Conservation (phyloP, 2,329 filamentous ascomycete species). For the Amauroascus niger region DNA sequence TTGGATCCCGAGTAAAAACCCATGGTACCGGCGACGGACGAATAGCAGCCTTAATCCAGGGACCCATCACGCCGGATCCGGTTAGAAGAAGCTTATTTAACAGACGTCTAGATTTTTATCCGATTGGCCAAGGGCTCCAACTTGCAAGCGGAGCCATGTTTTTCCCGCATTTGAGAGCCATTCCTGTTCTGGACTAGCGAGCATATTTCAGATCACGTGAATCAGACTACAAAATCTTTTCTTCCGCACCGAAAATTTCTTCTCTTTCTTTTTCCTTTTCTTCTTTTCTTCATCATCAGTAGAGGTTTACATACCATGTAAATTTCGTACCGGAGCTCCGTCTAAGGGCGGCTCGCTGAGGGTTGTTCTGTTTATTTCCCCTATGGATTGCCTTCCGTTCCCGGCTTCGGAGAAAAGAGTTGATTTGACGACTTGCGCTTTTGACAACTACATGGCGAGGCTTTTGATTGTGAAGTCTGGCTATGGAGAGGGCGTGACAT, state of each 20-base stretch:
- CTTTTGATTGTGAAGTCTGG: slow-evolving; percentile 36
- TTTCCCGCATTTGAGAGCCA: no score
- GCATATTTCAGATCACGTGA: slow-evolving; percentile 11
- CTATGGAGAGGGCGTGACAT: slow-evolving; percentile 43
- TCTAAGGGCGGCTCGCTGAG: slow-evolving; percentile 41
- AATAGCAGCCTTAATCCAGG: not conserved
- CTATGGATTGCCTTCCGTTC: slow-evolving; percentile 43
- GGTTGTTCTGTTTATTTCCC: slow-evolving; percentile 37
- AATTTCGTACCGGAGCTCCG: slow-evolving; percentile 42
- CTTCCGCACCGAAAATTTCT: slow-evolving; percentile 9
- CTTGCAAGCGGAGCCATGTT: no score
- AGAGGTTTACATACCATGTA: slow-evolving; percentile 44
- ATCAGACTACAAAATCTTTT: slow-evolving; percentile 25
- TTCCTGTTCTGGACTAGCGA: not conserved
- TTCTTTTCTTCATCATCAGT: slow-evolving; percentile 42
- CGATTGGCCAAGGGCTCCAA: no score
- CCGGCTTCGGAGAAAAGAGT: slow-evolving; percentile 37
- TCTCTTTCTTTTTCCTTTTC: slow-evolving; percentile 25
- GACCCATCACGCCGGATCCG: slow-evolving; percentile 18
- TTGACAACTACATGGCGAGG: slow-evolving; percentile 37
- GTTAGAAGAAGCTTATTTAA: not conserved
- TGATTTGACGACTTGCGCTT: slow-evolving; percentile 27
- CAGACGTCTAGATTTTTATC: not conserved
- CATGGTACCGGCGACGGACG: not conserved
- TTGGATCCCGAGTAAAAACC: not conserved